phyloP scores from a whole-genome alignment of 805 yeast species.

The Komagataella mondaviorum region DNA sequence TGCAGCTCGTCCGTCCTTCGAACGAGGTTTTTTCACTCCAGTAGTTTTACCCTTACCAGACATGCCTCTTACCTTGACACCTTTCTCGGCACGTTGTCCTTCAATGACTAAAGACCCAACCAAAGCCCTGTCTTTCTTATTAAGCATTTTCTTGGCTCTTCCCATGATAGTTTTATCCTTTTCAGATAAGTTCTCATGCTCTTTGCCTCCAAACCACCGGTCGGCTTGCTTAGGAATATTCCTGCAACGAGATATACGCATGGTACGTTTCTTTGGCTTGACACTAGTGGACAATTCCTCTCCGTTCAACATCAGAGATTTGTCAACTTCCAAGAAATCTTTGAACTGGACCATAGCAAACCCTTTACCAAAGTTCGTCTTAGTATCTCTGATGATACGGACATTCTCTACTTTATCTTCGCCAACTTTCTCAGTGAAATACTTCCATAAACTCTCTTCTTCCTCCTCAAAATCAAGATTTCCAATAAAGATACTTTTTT shows the following conservation, averaged over 20 bases:
- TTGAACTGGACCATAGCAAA: conserved; percentile 91
- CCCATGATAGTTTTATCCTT: conserved; percentile 69
- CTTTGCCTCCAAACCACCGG: conserved; percentile 5
- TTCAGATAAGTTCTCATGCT: conserved; percentile 29
- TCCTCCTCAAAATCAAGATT: conserved; percentile 85
- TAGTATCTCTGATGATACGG: conserved; percentile 80
- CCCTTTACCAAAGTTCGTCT: conserved; percentile 94
- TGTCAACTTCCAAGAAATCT: conserved; percentile 58
- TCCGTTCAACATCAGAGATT: conserved; percentile 68
- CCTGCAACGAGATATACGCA: conserved; percentile 69
- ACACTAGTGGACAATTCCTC: conserved; percentile 32
- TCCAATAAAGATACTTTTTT: conserved; percentile 81
- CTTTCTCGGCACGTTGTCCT: conserved; percentile 70
- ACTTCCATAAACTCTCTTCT: conserved; percentile 82
- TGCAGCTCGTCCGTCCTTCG: conserved; percentile 20
- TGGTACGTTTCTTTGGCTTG: conserved; percentile 31
- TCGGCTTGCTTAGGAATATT: conserved; percentile 16
- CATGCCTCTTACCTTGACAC: conserved; percentile 44
- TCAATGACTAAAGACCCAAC: conserved; percentile 51
- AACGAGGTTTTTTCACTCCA: conserved; percentile 41
- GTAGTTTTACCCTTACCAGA: conserved; percentile 32
- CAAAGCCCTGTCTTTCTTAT: conserved; percentile 67
- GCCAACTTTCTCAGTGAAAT: conserved; percentile 47
- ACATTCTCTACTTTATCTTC: conserved; percentile 66
- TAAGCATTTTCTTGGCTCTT: conserved; percentile 62